Percentiles rank a stretch among this genome's conserved stretches.
Evolutionary conservation across 1,284 basidiomycete genomes (phyloP).

Genomic region (Naganishia cerealis): DNA sequence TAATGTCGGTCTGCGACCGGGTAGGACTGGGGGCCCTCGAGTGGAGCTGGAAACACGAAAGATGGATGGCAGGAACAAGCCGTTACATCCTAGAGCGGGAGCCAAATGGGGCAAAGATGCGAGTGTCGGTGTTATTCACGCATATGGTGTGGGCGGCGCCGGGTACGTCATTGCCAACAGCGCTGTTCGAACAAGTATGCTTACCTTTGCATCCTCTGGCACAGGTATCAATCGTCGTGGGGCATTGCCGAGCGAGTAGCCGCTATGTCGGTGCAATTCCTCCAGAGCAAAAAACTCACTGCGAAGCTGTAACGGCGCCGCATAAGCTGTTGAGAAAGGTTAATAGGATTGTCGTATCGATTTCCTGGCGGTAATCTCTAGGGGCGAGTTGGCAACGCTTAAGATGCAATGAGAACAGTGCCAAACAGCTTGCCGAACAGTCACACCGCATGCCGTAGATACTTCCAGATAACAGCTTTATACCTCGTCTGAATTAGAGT

Average conservation of each 20-base stretch:
- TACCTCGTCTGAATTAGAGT: too few relatives aligned
- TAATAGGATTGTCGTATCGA: background rate
- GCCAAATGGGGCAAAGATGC: constrained; percentile 56
- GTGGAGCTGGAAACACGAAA: constrained; percentile 62
- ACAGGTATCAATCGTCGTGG: constrained; percentile 32
- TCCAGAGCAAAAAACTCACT: constrained; percentile 8
- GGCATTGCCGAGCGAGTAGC: constrained; percentile 34
- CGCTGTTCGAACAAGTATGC: background rate
- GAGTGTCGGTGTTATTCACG: constrained; percentile 64
- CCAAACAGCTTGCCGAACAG: too few relatives aligned
- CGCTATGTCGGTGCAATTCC: constrained; percentile 22
- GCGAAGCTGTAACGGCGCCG: constrained; percentile 22
- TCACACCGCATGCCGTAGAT: too few relatives aligned
- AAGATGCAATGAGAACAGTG: too few relatives aligned
- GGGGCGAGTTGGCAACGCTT: background rate
- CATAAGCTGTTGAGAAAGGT: background rate
- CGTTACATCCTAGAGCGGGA: constrained; percentile 46
- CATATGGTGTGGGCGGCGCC: constrained; percentile 62
- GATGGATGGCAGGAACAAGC: constrained; percentile 46
- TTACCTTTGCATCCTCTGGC: background rate
- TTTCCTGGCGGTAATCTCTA: background rate
- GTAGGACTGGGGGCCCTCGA: constrained; percentile 66
- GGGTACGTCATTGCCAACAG: constrained; percentile 37
- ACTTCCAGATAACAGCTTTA: too few relatives aligned
- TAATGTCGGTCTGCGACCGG: constrained; percentile 71